These are phyloP conservation scores for Backusella parvicylindrica DNA, from an alignment of 192 early-diverging fungal species.

Conservation along the genomic window DNA sequence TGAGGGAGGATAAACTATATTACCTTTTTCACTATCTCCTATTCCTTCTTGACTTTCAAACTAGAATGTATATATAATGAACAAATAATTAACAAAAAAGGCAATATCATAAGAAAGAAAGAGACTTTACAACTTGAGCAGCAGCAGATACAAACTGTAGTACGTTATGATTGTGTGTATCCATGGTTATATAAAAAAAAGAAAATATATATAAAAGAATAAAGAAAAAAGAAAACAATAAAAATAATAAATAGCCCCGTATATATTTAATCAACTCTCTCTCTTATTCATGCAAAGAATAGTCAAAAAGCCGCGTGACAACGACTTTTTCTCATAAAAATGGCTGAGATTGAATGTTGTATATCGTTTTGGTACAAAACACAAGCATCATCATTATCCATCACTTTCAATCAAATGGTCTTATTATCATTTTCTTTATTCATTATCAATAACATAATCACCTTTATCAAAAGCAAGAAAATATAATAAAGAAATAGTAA, in stretches of 20 bases:
- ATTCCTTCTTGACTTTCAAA: slow-evolving; percentile 26
- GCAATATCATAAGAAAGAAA: background rate
- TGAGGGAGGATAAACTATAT: too few species aligned
- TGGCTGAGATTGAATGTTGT: too few species aligned
- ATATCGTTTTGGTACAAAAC: too few species aligned
- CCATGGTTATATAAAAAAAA: slow-evolving; percentile 17
- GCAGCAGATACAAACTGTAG: slow-evolving; percentile 37
- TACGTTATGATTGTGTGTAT: slow-evolving; percentile 28
- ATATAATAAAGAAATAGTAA: too few species aligned
- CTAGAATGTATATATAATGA: background rate
- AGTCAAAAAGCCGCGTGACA: too few species aligned
- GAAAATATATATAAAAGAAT: background rate
- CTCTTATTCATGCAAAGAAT: background rate
- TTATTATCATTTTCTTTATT: too few species aligned
- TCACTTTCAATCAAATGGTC: too few species aligned
- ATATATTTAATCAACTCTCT: too few species aligned
- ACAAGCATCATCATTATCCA: too few species aligned
- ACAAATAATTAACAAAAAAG: background rate
- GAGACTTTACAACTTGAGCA: slow-evolving; percentile 26
- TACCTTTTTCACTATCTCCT: slow-evolving; percentile 2
- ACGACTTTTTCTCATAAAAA: too few species aligned
- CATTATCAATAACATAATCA: too few species aligned
- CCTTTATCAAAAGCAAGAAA: too few species aligned
- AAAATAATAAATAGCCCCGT: background rate
- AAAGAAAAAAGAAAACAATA: background rate